A percentile compares a stretch with the other conserved stretches of the same genome.
These are phyloP conservation scores for Hypoxylon subgilvum DNA, from an alignment of 495 filamentous ascomycete genomes.

Conservation along the genomic window DNA sequence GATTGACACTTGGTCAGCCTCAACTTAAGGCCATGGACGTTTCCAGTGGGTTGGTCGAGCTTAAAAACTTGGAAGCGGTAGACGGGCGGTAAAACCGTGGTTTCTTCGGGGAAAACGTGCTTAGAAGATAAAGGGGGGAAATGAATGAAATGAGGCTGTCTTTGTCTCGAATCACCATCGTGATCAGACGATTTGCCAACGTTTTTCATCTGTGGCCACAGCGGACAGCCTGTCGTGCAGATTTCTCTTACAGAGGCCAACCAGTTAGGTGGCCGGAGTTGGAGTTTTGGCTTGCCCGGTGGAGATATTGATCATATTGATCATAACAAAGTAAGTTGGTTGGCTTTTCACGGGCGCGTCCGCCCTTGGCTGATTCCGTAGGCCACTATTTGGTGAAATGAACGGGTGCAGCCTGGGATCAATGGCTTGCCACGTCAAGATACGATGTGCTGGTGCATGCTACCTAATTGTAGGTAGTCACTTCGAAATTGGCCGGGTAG, in stretches of 20 bases:
- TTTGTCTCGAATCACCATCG: slow-evolving; percentile 15
- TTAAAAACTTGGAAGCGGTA: not conserved
- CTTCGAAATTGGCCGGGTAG: no score
- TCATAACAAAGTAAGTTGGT: no score
- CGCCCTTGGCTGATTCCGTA: no score
- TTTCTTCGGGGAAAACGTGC: not conserved
- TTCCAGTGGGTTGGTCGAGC: slow-evolving; percentile 3
- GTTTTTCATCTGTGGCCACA: slow-evolving; percentile 7
- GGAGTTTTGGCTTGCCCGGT: slow-evolving; percentile 18
- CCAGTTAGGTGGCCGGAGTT: no score
- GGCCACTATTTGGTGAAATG: no score
- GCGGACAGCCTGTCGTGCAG: not conserved
- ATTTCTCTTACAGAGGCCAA: slow-evolving; percentile 8
- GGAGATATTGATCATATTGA: no score
- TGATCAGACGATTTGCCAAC: not conserved
- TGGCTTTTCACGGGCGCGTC: no score
- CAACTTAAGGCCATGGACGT: not conserved
- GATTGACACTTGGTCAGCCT: slow-evolving; percentile 16
- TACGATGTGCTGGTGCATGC: no score
- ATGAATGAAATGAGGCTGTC: slow-evolving; percentile 7
- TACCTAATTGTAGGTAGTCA: no score
- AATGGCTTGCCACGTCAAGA: no score
- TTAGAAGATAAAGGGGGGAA: slow-evolving; percentile 1
- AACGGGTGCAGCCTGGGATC: no score
- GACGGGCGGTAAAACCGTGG: not conserved